phyloP scores from a whole-genome alignment of 805 yeast species.

The Candida caryicola region DNA sequence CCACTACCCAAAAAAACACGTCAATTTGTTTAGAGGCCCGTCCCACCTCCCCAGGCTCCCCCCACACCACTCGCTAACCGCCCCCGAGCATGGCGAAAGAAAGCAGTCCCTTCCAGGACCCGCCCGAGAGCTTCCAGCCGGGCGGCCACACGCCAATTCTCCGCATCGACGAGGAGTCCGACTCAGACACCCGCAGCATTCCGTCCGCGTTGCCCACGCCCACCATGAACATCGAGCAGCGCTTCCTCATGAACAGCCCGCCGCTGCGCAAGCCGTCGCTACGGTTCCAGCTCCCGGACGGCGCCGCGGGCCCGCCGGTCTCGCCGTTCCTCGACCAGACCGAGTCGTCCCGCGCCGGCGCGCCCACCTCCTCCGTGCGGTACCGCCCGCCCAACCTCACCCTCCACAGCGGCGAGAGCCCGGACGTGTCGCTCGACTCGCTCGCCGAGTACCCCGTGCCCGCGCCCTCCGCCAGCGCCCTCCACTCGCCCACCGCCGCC shows the following conservation, averaged over 20 bases:
- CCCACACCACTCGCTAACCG: too few species aligned
- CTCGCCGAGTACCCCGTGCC: background rate
- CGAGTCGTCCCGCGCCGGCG: background rate
- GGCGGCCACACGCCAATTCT: background rate
- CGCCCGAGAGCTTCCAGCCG: background rate
- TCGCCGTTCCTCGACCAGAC: background rate
- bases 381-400: background rate
- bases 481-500: constrained; percentile 10
- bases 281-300: constrained; percentile 29
- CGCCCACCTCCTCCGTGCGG: background rate
- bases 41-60: too few species aligned
- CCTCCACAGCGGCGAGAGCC: too few species aligned
- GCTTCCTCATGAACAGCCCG: constrained; percentile 7
- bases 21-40: background rate
- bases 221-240: constrained; percentile 16
- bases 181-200: constrained; percentile 1
- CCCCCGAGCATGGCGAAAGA: background rate
- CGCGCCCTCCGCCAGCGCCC: constrained; percentile 10
- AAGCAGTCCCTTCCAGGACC: constrained; percentile 1
- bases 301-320: background rate
- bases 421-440: background rate
- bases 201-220: constrained; percentile 26
- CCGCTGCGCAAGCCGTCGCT: constrained; percentile 22
- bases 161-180: background rate
- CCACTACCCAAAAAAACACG: background rate